Conservation (phyloP, 805 yeast genomes). For the Monosporozyma aerobia region DNA sequence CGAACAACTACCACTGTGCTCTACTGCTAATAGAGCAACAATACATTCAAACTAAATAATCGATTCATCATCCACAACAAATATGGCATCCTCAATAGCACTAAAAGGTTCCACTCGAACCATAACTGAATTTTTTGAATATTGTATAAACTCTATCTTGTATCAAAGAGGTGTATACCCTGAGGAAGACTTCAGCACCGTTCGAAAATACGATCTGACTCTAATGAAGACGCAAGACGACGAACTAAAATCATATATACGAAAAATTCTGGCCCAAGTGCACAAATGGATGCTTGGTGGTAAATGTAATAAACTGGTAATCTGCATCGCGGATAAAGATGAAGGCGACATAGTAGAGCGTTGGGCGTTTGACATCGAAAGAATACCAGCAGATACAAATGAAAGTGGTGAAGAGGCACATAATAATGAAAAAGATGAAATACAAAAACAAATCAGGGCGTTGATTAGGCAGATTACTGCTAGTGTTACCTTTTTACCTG, state of each 20-base stretch:
- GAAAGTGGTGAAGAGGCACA: slow-evolving; percentile 4
- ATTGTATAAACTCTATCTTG: slow-evolving; percentile 68
- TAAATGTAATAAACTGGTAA: slow-evolving; percentile 54
- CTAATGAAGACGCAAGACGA: slow-evolving; percentile 65
- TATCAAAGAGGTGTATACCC: slow-evolving; percentile 90
- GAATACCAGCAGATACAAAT: slow-evolving; percentile 12
- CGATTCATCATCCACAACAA: not conserved
- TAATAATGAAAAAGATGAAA: slow-evolving; percentile 3
- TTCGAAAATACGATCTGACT: slow-evolving; percentile 70
- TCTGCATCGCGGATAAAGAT: slow-evolving; percentile 64
- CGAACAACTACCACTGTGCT: too few species aligned
- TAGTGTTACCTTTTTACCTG: slow-evolving; percentile 76
- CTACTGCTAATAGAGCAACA: too few species aligned
- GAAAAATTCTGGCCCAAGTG: slow-evolving; percentile 58
- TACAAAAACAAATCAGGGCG: slow-evolving; percentile 68
- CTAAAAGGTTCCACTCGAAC: slow-evolving; percentile 70
- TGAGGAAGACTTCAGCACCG: slow-evolving; percentile 69
- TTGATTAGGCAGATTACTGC: slow-evolving; percentile 85
- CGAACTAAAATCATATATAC: slow-evolving; percentile 63
- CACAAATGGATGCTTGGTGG: slow-evolving; percentile 67
- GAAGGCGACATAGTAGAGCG: slow-evolving; percentile 64
- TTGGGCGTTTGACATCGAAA: slow-evolving; percentile 73
- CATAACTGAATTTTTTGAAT: slow-evolving; percentile 78
- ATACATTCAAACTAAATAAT: not conserved
- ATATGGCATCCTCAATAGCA: slow-evolving; percentile 29